phyloP scores from a whole-genome alignment of 2,329 filamentous ascomycete species.

The Purpureocillium takamizusanense region DNA sequence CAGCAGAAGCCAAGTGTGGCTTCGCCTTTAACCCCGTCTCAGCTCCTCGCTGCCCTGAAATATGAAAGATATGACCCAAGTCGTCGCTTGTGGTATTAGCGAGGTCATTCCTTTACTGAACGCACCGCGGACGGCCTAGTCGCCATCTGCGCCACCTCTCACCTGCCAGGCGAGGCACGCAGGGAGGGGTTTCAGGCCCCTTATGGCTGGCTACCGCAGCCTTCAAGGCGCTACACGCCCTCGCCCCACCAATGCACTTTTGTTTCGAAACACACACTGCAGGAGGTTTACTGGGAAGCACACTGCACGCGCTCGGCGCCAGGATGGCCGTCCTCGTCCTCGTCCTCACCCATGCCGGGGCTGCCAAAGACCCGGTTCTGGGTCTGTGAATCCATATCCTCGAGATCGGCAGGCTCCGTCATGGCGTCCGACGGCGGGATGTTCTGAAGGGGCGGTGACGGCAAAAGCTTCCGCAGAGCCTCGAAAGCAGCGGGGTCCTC shows the following conservation, averaged over 20 bases:
- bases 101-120: constrained; percentile 3
- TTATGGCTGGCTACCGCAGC: no score
- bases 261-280: not conserved
- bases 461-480: constrained; percentile 76
- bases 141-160: not conserved
- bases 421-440: constrained; percentile 74
- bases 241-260: not conserved
- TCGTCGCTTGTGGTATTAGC: constrained; percentile 9
- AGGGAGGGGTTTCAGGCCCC: no score
- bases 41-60: no score
- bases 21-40: not conserved
- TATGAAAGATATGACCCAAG: not conserved
- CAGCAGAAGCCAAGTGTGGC: constrained; percentile 5
- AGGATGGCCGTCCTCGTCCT: constrained; percentile 67
- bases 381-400: constrained; percentile 66
- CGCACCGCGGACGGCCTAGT: no score
- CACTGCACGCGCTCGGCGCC: constrained; percentile 78
- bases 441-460: constrained; percentile 53
- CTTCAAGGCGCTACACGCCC: not conserved
- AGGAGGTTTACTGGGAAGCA: constrained; percentile 63
- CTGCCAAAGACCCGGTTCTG: constrained; percentile 61
- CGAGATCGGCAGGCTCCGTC: constrained; percentile 81
- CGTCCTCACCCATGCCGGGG: constrained; percentile 56
- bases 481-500: constrained; percentile 62
- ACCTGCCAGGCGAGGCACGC: not conserved